Conservation (phyloP, 768 basidiomycete species). For the Pleurotus eryngii region DNA sequence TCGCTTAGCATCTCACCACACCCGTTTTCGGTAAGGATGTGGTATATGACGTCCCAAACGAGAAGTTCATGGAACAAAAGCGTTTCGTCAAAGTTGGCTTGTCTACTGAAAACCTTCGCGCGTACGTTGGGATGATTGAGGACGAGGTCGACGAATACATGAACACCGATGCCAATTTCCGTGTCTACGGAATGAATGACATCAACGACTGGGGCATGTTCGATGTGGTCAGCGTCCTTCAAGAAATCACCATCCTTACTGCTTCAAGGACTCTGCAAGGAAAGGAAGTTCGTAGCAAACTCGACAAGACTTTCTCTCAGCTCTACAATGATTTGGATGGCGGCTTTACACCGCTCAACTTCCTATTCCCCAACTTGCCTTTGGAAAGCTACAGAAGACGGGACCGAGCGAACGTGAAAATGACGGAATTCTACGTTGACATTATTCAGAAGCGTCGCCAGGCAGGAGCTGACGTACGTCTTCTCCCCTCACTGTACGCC, state of each 20-base stretch:
- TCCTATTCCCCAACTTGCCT: slow-evolving; percentile 91
- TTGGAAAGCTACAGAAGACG: slow-evolving; percentile 86
- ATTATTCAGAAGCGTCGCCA: slow-evolving; percentile 76
- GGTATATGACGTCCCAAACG: slow-evolving; percentile 96
- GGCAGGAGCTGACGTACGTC: slow-evolving; percentile 39
- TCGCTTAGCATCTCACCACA: slow-evolving; percentile 75
- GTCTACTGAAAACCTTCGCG: slow-evolving; percentile 84
- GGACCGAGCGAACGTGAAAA: slow-evolving; percentile 87
- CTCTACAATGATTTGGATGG: slow-evolving; percentile 88
- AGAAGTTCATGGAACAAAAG: slow-evolving; percentile 98
- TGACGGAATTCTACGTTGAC: slow-evolving; percentile 89
- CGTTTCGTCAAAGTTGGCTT: slow-evolving; percentile 96
- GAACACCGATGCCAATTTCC: slow-evolving; percentile 60
- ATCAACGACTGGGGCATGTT: slow-evolving; percentile 78
- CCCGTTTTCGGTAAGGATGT: slow-evolving; percentile 98
- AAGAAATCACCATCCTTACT: slow-evolving; percentile 92
- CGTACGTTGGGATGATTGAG: slow-evolving; percentile 79
- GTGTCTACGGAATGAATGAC: slow-evolving; percentile 56
- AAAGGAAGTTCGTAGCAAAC: slow-evolving; percentile 71
- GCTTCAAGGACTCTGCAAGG: slow-evolving; percentile 94
- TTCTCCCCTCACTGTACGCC: neutral
- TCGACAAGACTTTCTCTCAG: slow-evolving; percentile 85
- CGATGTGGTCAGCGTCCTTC: slow-evolving; percentile 67
- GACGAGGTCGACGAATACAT: slow-evolving; percentile 75
- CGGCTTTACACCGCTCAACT: slow-evolving; percentile 94